These are phyloP conservation scores for Fusarium euwallaceae DNA, from an alignment of 2,329 filamentous ascomycete genomes.

Conservation along the genomic window DNA sequence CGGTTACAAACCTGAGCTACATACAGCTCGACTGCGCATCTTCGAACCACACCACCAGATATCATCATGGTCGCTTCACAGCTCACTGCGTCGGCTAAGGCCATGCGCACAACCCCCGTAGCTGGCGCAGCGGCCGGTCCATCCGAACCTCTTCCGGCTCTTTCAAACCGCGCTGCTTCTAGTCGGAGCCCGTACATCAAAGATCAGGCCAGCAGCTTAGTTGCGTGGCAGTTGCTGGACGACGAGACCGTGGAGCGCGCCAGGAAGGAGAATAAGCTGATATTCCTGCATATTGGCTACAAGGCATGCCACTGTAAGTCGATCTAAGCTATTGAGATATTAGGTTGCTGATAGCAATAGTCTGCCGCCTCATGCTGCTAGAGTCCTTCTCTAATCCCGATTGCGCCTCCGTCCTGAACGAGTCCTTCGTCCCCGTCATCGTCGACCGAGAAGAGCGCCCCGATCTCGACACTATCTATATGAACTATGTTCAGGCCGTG, in stretches of 20 bases:
- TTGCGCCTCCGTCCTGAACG: conserved; percentile 85
- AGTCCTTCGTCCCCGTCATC: conserved; percentile 89
- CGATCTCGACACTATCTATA: conserved; percentile 95
- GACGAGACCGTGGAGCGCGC: conserved; percentile 82
- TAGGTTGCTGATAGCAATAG: conserved; percentile 56
- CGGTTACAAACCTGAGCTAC: neutral
- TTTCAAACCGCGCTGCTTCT: conserved; percentile 53
- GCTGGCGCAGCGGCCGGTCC: conserved; percentile 36
- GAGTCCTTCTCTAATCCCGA: conserved; percentile 90
- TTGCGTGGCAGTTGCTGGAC: conserved; percentile 92
- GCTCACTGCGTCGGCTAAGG: conserved; percentile 53
- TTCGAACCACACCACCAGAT: neutral
- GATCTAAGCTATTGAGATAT: neutral
- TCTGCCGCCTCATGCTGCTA: conserved; percentile 90
- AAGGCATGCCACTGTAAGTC: conserved; percentile 91
- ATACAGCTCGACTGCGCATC: conserved; percentile 2
- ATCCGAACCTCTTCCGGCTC: conserved; percentile 40
- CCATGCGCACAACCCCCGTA: conserved; percentile 47
- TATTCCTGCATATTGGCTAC: conserved; percentile 96
- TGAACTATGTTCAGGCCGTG: conserved; percentile 97
- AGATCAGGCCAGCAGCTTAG: conserved; percentile 82
- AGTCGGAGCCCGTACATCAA: conserved; percentile 71
- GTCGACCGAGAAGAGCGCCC: conserved; percentile 95
- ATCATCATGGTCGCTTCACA: conserved; percentile 55
- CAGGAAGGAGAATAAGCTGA: conserved; percentile 83